Base-by-base conservation (phyloP, 192 early-diverging fungal species). In the Linnemannia zychae region DNA sequence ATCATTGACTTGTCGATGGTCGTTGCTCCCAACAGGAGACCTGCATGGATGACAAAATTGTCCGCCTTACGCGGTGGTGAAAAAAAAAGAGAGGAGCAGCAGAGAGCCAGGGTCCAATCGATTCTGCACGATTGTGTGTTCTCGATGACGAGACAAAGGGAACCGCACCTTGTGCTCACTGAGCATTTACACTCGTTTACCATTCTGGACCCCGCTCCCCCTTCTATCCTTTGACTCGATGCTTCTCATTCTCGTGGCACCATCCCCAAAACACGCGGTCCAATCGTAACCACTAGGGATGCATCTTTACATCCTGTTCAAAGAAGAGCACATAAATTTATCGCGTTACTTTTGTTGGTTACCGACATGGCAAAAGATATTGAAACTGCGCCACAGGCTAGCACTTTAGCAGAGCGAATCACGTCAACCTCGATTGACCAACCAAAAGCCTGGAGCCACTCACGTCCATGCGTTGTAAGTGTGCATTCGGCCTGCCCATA, bases 101-200 rank as follows among this genome's bases (percentile, higher is more conserved):
- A 44, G 57, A 31, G 57, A 60, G 36, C 31, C 77, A 78, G 72
- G 82, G 82, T 78, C 82, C 77, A 84, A 75, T 84, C 77, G 57
- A 70, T 78, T 37, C 68, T 63, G 34, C 81, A 82, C 76, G 74
- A 34, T 63, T 38, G 47, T 47, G 52, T n/a, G 48, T 11, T 67
- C 71, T 15, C 38, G 5, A 48, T 13, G 28, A 15, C 28, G 28
- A 63, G 57, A 60, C 28, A 7, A n/a, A n/a, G 0, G 24, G 57
- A 15, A 15, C 12, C 57, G 15, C 57, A 63, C 48, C 17, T 49
- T 17, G 40, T 72, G 67, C 67, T 24, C 33, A 38, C 49, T 44
- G 40, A 44, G 40, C 40, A 44, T 12, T 60, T 28, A 2, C 15
- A 28, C 3, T 63, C 28, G 57, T 13, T n/a, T 12, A 0, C 28